These are phyloP conservation scores for Epichloe glyceriae DNA, from an alignment of 2,329 filamentous ascomycete species.

Conservation along the genomic window DNA sequence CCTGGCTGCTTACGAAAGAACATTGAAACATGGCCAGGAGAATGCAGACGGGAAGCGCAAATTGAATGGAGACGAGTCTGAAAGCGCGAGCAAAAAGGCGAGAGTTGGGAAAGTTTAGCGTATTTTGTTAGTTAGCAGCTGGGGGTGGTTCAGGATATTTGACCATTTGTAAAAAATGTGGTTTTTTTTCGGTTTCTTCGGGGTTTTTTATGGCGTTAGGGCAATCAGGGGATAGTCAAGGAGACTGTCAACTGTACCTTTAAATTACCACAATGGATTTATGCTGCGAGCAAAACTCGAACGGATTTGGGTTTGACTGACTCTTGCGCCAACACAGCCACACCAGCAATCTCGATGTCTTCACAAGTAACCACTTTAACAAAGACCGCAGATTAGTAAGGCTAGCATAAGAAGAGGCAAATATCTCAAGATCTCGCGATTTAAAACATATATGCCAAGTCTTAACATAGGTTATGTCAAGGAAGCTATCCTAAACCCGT, in stretches of 20 bases:
- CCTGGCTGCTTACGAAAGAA: slow-evolving; percentile 34
- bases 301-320: too few species aligned
- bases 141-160: background rate
- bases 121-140: background rate
- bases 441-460: too few species aligned
- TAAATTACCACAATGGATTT: background rate
- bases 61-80: slow-evolving; percentile 17
- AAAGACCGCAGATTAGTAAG: too few species aligned
- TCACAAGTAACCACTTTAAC: too few species aligned
- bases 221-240: background rate
- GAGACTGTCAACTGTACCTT: background rate
- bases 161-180: background rate
- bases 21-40: slow-evolving; percentile 14
- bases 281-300: too few species aligned
- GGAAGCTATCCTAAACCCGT: too few species aligned
- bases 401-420: too few species aligned
- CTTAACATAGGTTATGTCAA: too few species aligned
- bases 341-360: too few species aligned
- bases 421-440: too few species aligned
- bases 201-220: background rate
- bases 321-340: too few species aligned
- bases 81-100: slow-evolving; percentile 30
- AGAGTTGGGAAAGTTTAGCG: slow-evolving; percentile 23
- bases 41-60: slow-evolving; percentile 34
- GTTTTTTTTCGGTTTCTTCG: too few species aligned